Percentiles rank a stretch among this genome's conserved stretches.
Evolutionary conservation across 2,329 filamentous ascomycete species (phyloP).

Genomic region (Ophiocordyceps camponoti-leonardi): DNA sequence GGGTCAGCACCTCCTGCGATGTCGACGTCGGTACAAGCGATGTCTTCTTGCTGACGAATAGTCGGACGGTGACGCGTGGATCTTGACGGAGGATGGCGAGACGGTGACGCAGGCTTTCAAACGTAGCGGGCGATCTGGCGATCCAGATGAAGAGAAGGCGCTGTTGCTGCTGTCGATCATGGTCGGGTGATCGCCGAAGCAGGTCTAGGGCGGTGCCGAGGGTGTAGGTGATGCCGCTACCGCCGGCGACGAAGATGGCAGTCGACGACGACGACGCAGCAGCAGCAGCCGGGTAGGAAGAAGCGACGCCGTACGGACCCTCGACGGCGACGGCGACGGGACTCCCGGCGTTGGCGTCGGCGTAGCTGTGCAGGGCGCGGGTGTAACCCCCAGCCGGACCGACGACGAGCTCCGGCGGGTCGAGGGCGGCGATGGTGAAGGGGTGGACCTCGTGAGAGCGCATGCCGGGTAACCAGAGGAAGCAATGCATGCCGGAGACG

Average conservation of each 20-base stretch:
- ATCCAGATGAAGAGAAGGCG: constrained; percentile 22
- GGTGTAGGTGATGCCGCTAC: constrained; percentile 42
- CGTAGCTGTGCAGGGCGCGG: constrained; percentile 32
- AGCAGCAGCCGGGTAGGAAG: constrained; percentile 26
- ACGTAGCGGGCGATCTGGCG: constrained; percentile 17
- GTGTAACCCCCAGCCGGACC: constrained; percentile 43
- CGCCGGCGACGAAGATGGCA: constrained; percentile 41
- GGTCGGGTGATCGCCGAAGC: constrained; percentile 3
- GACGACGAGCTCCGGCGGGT: constrained; percentile 40
- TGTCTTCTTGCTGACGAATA: constrained; percentile 18
- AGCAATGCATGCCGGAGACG: constrained; percentile 41
- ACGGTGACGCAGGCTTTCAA: constrained; percentile 20
- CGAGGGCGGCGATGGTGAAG: constrained; percentile 38
- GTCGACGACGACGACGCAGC: constrained; percentile 19
- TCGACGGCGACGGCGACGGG: constrained; percentile 34
- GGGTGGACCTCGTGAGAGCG: constrained; percentile 42
- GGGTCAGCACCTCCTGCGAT: not conserved
- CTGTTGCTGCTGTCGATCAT: no score
- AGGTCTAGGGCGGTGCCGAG: constrained; percentile 21
- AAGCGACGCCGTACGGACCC: constrained; percentile 42
- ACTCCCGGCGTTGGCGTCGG: constrained; percentile 27
- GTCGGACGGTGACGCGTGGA: constrained; percentile 11
- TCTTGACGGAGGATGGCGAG: constrained; percentile 14
- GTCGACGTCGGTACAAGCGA: not conserved
- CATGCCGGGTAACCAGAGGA: constrained; percentile 44